A percentile compares a stretch with the other conserved stretches of the same genome.
Conservation (phyloP, 2,329 filamentous ascomycete genomes). For the Trichoderma harzianum region DNA sequence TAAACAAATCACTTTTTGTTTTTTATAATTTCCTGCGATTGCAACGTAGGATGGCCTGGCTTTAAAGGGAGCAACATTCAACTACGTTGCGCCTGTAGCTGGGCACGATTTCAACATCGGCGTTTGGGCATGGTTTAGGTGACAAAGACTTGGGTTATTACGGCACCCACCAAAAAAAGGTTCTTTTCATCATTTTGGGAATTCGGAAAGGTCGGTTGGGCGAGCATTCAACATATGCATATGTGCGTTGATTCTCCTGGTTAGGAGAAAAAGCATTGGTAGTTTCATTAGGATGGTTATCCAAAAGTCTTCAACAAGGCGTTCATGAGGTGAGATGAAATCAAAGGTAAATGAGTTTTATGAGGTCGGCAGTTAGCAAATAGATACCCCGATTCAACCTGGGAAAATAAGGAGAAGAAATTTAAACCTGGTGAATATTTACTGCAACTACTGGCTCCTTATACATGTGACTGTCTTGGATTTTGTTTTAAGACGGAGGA, state of each 20-base stretch:
- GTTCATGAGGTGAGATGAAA: constrained; percentile 19
- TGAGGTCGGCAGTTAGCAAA: constrained; percentile 7
- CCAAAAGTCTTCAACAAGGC: constrained; percentile 20
- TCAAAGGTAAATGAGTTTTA: constrained; percentile 10
- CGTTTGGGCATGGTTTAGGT: constrained; percentile 43
- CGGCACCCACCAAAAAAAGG: constrained; percentile 34
- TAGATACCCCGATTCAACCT: constrained; percentile 21
- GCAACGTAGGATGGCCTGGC: constrained; percentile 21
- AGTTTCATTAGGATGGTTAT: constrained; percentile 26
- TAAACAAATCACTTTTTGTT: constrained; percentile 34
- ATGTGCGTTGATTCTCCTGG: constrained; percentile 35
- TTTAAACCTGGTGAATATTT: background rate
- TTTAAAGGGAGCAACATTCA: constrained; percentile 27
- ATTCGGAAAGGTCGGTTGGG: constrained; percentile 27
- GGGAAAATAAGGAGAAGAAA: constrained; percentile 13
- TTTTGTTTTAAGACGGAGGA: background rate
- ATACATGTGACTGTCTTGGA: background rate
- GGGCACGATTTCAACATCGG: constrained; percentile 59
- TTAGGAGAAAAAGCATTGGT: constrained; percentile 29
- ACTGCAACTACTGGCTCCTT: background rate
- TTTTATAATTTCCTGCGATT: constrained; percentile 20
- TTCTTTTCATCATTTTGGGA: constrained; percentile 21
- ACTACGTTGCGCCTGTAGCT: constrained; percentile 37
- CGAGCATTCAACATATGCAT: constrained; percentile 41
- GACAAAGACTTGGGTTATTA: constrained; percentile 34